Evolutionary conservation across 2,329 filamentous ascomycete species (phyloP).

Genomic region (Talaromyces albobiverticillius): DNA sequence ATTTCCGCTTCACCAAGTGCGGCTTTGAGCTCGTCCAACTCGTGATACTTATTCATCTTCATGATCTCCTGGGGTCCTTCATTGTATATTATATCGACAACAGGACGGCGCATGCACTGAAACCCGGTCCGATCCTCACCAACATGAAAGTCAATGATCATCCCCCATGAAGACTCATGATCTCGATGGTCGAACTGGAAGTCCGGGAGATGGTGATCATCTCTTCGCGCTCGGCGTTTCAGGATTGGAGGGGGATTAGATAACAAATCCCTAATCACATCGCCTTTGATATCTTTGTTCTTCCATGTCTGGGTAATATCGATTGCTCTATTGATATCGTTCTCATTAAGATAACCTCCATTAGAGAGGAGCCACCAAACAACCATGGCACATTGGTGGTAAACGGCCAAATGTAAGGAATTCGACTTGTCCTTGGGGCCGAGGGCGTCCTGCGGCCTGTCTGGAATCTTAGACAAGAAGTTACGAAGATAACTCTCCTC

Average conservation of each 20-base stretch:
- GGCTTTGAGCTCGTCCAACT: not conserved
- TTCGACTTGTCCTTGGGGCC: not conserved
- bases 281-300: not conserved
- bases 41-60: not conserved
- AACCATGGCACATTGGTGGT: conserved; percentile 1
- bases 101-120: not conserved
- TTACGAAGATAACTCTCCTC: not conserved
- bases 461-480: conserved; percentile 7
- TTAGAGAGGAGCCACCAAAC: conserved; percentile 17
- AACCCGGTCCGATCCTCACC: not conserved
- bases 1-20: not conserved
- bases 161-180: not conserved
- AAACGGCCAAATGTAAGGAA: conserved; percentile 11
- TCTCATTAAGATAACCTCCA: conserved; percentile 10
- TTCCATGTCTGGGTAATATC: not conserved
- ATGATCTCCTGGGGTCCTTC: conserved; percentile 1
- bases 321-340: conserved; percentile 9
- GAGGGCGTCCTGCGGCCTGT: not conserved
- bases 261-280: not conserved
- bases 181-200: not conserved
- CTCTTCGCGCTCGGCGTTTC: not conserved
- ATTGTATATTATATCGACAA: conserved; percentile 7
- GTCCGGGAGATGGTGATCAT: conserved; percentile 3
- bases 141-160: not conserved
- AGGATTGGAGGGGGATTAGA: conserved; percentile 1